Base-by-base conservation (phyloP, 345 rosid genomes). In the Combretum micranthum region DNA sequence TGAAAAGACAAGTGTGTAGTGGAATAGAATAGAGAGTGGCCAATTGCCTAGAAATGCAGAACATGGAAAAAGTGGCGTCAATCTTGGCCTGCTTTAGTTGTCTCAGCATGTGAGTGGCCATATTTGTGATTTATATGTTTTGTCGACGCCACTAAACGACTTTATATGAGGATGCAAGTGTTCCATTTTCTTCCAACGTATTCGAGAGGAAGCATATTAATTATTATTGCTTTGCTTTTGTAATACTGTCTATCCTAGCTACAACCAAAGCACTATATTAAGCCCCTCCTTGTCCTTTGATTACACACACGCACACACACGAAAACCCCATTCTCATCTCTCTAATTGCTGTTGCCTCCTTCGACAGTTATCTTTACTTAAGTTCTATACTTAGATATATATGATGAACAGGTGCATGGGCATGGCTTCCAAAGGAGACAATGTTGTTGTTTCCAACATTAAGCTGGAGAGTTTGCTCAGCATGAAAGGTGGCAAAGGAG, bases 401-500 rank as follows among this genome's bases (percentile, higher is more conserved):
- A 52, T n/a, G 21, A n/a, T n/a, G n/a, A n/a, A n/a, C n/a, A n/a
- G n/a, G 2, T 2, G 2, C 14, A 23, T 13, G 37, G 37, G 13
- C 43, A 90, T 87, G 98, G 76, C 77, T 56, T 61, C 82, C 1
- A 68, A 69, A 49, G 69, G 77, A 46, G 79, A 85, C 56, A 72
- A 91, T 44, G 78, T 83, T 53, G 90, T 83, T 54, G 81, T 88
- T 20, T 70, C 90, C 37, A 69, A 72, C 61, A 59, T 75, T 52
- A 86, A 84, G 69, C 96, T 92, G 17, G 98, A 92, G 84, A 86
- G 64, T 72, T 68, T 88, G 60, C 86, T 92, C 52, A 68, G 80
- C 84, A 92, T 92, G 98, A 92, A 92, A 72, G 96, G 95, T 49
- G 98, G 98, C 72, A 80, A 84, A 56, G 98, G 96, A 46, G 92